Conservation (phyloP, 2,329 filamentous ascomycete species). For the Ilyonectria mors-panacis region DNA sequence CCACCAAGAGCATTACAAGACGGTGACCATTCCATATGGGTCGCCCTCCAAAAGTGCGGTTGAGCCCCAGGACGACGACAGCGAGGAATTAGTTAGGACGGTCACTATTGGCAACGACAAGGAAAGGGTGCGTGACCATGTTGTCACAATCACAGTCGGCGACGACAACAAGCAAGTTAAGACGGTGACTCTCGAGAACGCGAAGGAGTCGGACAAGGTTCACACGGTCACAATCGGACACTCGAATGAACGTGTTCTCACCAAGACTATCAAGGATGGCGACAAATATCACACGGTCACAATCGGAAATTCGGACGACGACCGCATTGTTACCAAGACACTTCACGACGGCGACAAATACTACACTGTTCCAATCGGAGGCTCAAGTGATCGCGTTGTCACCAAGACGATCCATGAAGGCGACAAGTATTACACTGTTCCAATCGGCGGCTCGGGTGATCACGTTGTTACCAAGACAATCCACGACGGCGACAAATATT, state of each 20-base stretch:
- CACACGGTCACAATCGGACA: conserved; percentile 4
- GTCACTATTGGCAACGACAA: conserved; percentile 7
- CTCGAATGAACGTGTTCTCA: conserved; percentile 5
- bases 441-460: conserved; percentile 31
- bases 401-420: not conserved
- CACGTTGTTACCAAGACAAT: conserved; percentile 1
- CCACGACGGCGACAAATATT: too few species aligned
- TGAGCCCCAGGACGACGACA: not conserved
- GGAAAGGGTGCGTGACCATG: conserved; percentile 4
- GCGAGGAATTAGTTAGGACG: conserved; percentile 26
- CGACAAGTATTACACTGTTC: conserved; percentile 28
- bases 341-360: too few species aligned
- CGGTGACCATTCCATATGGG: conserved; percentile 1
- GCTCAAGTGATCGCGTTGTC: conserved; percentile 3
- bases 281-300: conserved; percentile 28
- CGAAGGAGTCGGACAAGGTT: not conserved
- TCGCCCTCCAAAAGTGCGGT: not conserved
- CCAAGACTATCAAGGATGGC: not conserved
- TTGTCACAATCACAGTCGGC: conserved; percentile 14
- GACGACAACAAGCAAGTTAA: not conserved
- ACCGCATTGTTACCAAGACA: conserved; percentile 9
- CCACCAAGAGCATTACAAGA: not conserved
- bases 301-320: conserved; percentile 30
- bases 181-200: not conserved
- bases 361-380: not conserved